Evolutionary conservation across 169 alveolate species (phyloP), one percentile per base, ranked within the genome.

Genomic region (Fabrea salina): DNA sequence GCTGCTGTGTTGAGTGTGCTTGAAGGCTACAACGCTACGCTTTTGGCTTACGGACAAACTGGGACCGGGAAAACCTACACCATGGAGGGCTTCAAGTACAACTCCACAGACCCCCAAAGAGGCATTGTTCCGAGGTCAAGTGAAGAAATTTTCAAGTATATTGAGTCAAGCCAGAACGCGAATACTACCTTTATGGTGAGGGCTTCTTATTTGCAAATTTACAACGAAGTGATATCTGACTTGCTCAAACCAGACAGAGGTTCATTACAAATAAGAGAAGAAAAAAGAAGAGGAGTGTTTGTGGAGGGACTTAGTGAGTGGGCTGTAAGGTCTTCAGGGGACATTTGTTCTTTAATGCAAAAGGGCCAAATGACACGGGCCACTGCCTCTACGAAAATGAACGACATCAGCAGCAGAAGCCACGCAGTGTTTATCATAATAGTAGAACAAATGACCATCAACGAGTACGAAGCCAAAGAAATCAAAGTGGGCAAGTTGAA

Each of bases 341-440:
- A 93, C 70, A 89, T 93, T 57, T 93, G 88, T 79, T 85, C 93
- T 5, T 82, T 93, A 40, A 86, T 93, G 71, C 76, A 91, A 56
- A 88, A 84, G 81, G 97, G 97, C 16, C 91, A 94, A 5, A 53
- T 59, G 40, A 74, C 82, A 13, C 64, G 97, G 43, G 89, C 93
- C 3, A 93, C 97, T 5, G 93, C 96, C 6, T 68, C 93, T 16
- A 93, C 97, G 4, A 89, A 89, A 53, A 93, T 91, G 95, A 93
- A 93, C 75, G 97, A 93, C 74, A 89, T 93, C 30, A 82, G 92
- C 7, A 76, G 90, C 30, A 57, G 97, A 79, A 85, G 93, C 4
- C 97, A 93, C 77, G 97, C 97, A 11, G 96, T 93, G 22, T 93
- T 93, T 77, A 89, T 91, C 13, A 90, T 93, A 43, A 90, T 91